Percentiles rank a stretch among this genome's conserved stretches.
Conservation (phyloP, 768 basidiomycete species). For the Coprinellus micaceus region DNA sequence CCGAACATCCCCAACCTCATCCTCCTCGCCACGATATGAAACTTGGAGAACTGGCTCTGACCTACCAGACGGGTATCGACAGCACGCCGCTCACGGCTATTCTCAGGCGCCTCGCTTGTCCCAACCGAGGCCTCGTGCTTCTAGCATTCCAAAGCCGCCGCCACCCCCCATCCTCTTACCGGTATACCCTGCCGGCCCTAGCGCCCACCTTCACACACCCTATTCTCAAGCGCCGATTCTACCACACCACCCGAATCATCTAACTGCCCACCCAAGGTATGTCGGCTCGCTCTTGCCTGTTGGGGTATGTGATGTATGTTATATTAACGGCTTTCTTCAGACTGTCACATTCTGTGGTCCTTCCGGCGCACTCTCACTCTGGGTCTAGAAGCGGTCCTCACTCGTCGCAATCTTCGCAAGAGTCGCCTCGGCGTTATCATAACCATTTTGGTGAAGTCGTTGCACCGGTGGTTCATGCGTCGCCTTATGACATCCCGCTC, state of each 20-base stretch:
- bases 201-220: background rate
- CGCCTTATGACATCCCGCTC: conserved; percentile 37
- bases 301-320: background rate
- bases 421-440: conserved; percentile 8
- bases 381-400: conserved; percentile 7
- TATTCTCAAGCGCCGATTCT: background rate
- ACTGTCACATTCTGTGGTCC: conserved; percentile 9
- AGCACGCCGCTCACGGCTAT: conserved; percentile 2
- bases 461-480: conserved; percentile 9
- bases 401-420: background rate
- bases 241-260: background rate
- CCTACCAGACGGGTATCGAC: conserved; percentile 8
- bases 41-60: conserved; percentile 12
- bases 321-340: conserved; percentile 5
- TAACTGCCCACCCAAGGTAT: background rate
- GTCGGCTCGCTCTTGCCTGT: background rate
- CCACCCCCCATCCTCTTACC: background rate
- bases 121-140: background rate
- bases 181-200: background rate
- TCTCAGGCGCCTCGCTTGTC: conserved; percentile 1
- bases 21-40: background rate
- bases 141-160: conserved; percentile 5
- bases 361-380: conserved; percentile 5
- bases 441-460: conserved; percentile 7
- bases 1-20: conserved; percentile 3